Evolutionary conservation across 2,329 filamentous ascomycete genomes (phyloP).

Genomic region (Hypoxylon sp.): DNA sequence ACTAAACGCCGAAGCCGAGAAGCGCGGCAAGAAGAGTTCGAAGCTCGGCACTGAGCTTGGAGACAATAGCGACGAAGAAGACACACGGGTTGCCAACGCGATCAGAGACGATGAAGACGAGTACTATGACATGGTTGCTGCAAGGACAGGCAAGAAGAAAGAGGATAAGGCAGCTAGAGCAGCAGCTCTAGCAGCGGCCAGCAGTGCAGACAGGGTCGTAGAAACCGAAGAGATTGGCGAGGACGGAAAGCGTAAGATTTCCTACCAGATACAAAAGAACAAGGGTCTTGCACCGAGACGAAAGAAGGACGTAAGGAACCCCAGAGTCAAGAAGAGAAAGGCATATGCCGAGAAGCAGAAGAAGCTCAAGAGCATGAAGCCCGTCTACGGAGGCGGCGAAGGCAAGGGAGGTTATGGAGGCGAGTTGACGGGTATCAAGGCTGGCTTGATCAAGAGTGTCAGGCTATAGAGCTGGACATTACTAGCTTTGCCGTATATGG

Average conservation of each 20-base stretch:
- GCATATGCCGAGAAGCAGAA: slow-evolving; percentile 97
- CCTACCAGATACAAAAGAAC: slow-evolving; percentile 95
- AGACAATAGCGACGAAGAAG: slow-evolving; percentile 72
- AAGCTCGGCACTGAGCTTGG: slow-evolving; percentile 73
- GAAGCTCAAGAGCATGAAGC: slow-evolving; percentile 88
- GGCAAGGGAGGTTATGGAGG: slow-evolving; percentile 86
- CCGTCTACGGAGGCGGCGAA: slow-evolving; percentile 86
- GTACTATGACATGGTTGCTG: slow-evolving; percentile 90
- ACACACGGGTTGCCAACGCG: slow-evolving; percentile 61
- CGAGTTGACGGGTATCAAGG: slow-evolving; percentile 95
- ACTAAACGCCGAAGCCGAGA: slow-evolving; percentile 87
- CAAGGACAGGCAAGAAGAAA: slow-evolving; percentile 73
- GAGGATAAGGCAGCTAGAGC: slow-evolving; percentile 72
- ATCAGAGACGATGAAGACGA: slow-evolving; percentile 69
- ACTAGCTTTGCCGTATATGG: background rate
- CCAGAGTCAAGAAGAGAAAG: slow-evolving; percentile 97
- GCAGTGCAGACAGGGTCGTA: slow-evolving; percentile 69
- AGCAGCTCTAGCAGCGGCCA: slow-evolving; percentile 66
- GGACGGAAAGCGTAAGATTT: slow-evolving; percentile 92
- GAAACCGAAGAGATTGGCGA: slow-evolving; percentile 75
- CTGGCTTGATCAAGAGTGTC: slow-evolving; percentile 88
- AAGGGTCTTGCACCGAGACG: slow-evolving; percentile 90
- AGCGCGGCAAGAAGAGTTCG: slow-evolving; percentile 73
- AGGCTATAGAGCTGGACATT: slow-evolving; percentile 74
- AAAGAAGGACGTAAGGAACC: slow-evolving; percentile 94